Evolutionary conservation across 192 early-diverging fungal species (phyloP).

Genomic region (Allomyces javanicus): DNA sequence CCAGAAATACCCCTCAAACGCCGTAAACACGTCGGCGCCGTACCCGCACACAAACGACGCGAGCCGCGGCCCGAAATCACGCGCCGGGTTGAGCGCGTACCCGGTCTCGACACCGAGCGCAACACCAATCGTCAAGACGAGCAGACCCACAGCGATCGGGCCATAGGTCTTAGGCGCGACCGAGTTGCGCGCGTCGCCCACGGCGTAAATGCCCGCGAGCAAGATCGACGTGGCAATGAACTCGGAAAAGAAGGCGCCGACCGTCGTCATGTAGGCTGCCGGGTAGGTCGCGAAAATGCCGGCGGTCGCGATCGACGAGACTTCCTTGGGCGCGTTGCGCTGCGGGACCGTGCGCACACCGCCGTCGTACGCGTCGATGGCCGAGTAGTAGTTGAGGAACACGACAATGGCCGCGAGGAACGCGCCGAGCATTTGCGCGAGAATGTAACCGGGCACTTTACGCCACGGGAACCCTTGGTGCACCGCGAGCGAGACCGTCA

Average conservation of each 20-base stretch:
- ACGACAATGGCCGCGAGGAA: conserved; percentile 49
- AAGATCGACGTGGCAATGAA: conserved; percentile 46
- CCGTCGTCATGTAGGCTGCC: conserved; percentile 24
- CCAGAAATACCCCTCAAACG: conserved; percentile 30
- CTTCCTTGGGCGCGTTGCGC: conserved; percentile 9
- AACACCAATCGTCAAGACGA: conserved; percentile 27
- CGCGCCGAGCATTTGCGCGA: conserved; percentile 48
- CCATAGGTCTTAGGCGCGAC: conserved; percentile 3
- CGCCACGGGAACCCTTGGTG: conserved; percentile 47
- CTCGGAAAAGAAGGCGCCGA: conserved; percentile 38
- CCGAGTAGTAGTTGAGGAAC: conserved; percentile 37
- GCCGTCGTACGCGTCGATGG: conserved; percentile 32
- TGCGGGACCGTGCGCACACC: conserved; percentile 17
- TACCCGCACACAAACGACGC: conserved; percentile 47
- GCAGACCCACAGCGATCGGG: conserved; percentile 4
- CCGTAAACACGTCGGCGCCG: conserved; percentile 44
- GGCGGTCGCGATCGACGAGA: conserved; percentile 28
- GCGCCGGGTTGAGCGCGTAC: conserved; percentile 43
- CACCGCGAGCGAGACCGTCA: conserved; percentile 41
- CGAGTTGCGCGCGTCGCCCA: conserved; percentile 13
- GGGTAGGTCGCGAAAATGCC: conserved; percentile 47
- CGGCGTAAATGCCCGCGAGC: conserved; percentile 36
- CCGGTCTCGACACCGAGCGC: conserved; percentile 35
- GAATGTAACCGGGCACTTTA: conserved; percentile 41
- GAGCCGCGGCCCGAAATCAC: conserved; percentile 61